Conservation (phyloP, 2,329 filamentous ascomycete genomes). For the Knufia petricola region DNA sequence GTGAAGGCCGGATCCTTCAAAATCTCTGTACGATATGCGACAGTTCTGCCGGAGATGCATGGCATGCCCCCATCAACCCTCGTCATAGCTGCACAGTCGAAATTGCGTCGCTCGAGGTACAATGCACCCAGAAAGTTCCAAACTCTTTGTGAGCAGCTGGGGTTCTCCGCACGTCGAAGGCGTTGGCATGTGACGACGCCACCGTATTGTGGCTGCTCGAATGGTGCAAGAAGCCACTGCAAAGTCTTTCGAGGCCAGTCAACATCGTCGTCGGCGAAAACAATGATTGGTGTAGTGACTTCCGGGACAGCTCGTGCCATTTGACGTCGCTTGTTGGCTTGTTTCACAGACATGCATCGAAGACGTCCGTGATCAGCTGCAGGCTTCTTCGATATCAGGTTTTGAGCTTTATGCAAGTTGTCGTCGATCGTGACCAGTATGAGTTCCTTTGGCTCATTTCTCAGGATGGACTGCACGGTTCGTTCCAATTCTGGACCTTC, state of each 20-base stretch:
- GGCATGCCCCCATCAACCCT: constrained; percentile 93
- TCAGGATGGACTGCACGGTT: constrained; percentile 55
- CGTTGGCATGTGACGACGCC: constrained; percentile 89
- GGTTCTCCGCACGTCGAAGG: constrained; percentile 58
- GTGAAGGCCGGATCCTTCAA: constrained; percentile 77
- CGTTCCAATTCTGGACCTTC: constrained; percentile 72
- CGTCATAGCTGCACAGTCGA: constrained; percentile 91
- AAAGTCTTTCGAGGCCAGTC: constrained; percentile 80
- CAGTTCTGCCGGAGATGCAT: constrained; percentile 89
- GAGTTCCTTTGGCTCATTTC: constrained; percentile 53
- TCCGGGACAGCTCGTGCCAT: constrained; percentile 84
- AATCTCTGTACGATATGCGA: constrained; percentile 83
- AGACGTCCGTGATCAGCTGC: constrained; percentile 25
- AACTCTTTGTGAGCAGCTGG: constrained; percentile 51
- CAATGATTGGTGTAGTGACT: constrained; percentile 71
- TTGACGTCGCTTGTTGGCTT: constrained; percentile 92
- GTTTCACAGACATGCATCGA: constrained; percentile 49
- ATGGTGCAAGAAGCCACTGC: constrained; percentile 86
- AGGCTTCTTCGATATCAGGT: constrained; percentile 47
- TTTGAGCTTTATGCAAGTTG: constrained; percentile 59
- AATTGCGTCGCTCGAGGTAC: constrained; percentile 89
- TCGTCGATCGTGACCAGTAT: constrained; percentile 80
- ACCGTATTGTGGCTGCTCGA: constrained; percentile 71
- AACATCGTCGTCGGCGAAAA: constrained; percentile 94
- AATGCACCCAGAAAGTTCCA: constrained; percentile 88